phyloP scores from a whole-genome alignment of 2,329 filamentous ascomycete genomes.

The Colletotrichum neosansevieriae region DNA sequence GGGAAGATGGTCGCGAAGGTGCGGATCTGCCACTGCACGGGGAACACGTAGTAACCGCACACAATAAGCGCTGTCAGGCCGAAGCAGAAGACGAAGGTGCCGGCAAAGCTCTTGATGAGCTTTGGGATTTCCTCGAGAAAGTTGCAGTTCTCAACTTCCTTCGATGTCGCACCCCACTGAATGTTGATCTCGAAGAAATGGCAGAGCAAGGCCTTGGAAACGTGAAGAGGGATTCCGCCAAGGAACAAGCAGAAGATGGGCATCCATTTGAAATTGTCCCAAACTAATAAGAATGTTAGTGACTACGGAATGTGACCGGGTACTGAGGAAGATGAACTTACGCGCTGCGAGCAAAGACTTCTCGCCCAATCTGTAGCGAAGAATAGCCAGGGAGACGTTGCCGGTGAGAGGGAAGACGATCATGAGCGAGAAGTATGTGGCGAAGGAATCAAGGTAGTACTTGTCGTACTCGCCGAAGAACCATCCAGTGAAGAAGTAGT shows the following conservation, averaged over 20 bases:
- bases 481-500: constrained; percentile 80
- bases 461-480: constrained; percentile 75
- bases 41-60: constrained; percentile 55
- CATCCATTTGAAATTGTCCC: constrained; percentile 73
- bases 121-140: constrained; percentile 69
- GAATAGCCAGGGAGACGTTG: constrained; percentile 70
- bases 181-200: constrained; percentile 59
- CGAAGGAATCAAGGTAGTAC: constrained; percentile 76
- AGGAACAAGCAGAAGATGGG: constrained; percentile 63
- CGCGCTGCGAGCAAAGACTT: constrained; percentile 56
- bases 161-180: constrained; percentile 68
- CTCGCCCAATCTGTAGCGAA: constrained; percentile 72
- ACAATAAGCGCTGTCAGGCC: constrained; percentile 60
- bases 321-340: constrained; percentile 48
- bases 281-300: constrained; percentile 45
- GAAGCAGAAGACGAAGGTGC: constrained; percentile 64
- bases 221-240: constrained; percentile 57
- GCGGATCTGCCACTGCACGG: constrained; percentile 67
- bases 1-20: constrained; percentile 72
- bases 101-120: constrained; percentile 65
- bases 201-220: constrained; percentile 55
- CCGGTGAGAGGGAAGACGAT: constrained; percentile 74
- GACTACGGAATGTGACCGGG: constrained; percentile 28
- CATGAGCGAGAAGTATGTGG: constrained; percentile 72
- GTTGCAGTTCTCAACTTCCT: constrained; percentile 67